Evolutionary conservation across 2,329 filamentous ascomycete species (phyloP).

Genomic region (Hymenoscyphus fructigenus): DNA sequence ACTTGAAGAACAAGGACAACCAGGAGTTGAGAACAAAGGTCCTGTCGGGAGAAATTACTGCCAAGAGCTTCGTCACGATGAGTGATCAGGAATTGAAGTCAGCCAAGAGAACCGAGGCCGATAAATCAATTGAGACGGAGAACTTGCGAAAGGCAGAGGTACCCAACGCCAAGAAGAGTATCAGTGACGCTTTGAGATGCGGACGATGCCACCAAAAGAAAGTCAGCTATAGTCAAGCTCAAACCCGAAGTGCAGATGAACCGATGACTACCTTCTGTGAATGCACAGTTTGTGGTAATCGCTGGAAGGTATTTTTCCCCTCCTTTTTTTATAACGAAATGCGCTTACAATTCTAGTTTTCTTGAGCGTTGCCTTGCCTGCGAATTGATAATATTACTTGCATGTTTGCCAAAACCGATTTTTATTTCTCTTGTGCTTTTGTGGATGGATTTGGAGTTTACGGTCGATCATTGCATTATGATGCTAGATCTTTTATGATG

Average conservation of each 20-base stretch:
- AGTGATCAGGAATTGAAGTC: conserved; percentile 88
- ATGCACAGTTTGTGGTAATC: conserved; percentile 67
- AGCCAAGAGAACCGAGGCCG: conserved; percentile 73
- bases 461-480: conserved; percentile 9
- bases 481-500: conserved; percentile 6
- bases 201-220: conserved; percentile 90
- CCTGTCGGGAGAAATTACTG: conserved; percentile 68
- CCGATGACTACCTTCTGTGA: conserved; percentile 80
- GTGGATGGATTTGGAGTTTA: conserved; percentile 35
- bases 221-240: conserved; percentile 94
- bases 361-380: conserved; percentile 27
- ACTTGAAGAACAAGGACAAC: conserved; percentile 92
- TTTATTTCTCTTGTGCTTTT: conserved; percentile 28
- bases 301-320: conserved; percentile 61
- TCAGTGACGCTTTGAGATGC: conserved; percentile 84
- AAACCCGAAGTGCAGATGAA: conserved; percentile 94
- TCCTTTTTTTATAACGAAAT: neutral
- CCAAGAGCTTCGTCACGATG: conserved; percentile 81
- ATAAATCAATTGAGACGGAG: conserved; percentile 76
- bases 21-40: conserved; percentile 73
- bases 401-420: conserved; percentile 6
- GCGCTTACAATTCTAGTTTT: conserved; percentile 34
- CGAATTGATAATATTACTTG: neutral
- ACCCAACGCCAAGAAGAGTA: conserved; percentile 85
- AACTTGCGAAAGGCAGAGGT: conserved; percentile 99